These are phyloP conservation scores for Vicia villosa DNA, from an alignment of 306 rosid species.

Conservation along the genomic window DNA sequence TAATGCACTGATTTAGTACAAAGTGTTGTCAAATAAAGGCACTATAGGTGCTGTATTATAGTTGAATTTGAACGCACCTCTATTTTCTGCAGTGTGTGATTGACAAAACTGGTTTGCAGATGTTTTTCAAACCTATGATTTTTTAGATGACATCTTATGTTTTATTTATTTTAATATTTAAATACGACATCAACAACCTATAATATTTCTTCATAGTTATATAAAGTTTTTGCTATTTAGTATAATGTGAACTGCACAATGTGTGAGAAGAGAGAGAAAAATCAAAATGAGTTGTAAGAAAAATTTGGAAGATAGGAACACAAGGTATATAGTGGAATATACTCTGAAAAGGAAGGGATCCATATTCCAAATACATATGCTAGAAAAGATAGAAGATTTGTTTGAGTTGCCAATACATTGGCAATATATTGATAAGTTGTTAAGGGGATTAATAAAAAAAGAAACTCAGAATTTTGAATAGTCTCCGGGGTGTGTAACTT, in stretches of 20 bases:
- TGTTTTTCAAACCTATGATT: slow-evolving; percentile 12
- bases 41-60: neutral
- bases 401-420: neutral
- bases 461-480: neutral
- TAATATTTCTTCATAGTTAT: neutral
- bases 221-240: neutral
- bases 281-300: neutral
- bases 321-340: neutral
- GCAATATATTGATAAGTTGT: neutral
- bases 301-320: slow-evolving; percentile 7
- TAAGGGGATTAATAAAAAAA: neutral
- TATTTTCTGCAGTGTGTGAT: neutral
- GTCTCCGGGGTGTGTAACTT: neutral
- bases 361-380: slow-evolving; percentile 9
- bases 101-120: neutral
- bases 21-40: neutral
- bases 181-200: neutral
- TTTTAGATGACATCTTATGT: neutral
- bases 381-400: slow-evolving; percentile 13
- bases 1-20: neutral
- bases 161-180: slow-evolving; percentile 21
- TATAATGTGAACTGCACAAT: neutral
- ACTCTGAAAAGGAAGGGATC: neutral
- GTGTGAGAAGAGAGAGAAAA: slow-evolving; percentile 4
- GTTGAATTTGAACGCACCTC: neutral